Base-by-base conservation (phyloP, 2,329 filamentous ascomycete genomes). In the Ophiostoma perfectum region DNA sequence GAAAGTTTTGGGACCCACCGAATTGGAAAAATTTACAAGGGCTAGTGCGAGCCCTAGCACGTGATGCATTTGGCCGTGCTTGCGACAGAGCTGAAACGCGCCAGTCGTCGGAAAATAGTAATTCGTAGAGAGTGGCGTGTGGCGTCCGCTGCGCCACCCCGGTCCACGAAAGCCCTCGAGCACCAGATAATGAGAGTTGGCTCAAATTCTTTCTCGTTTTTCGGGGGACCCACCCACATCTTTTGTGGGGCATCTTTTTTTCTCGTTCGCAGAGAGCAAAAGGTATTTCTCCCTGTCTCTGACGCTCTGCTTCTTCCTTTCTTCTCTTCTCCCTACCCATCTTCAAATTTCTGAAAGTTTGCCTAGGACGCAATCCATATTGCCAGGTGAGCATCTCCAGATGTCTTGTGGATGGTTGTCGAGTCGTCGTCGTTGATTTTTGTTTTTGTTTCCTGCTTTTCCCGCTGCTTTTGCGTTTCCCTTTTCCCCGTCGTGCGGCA, bases 331-430 rank as follows among this genome's bases (percentile, higher is more conserved):
- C 62, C 44, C 64, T 69, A 69, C 68, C 70, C 65, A 60, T 65
- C 67, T 63, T 64, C 66, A 71, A 70, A 55, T 52, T 72, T 73
- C 72, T 73, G 70, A 71, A 71, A 71, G 44, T 69, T 74, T 73
- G 72, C 73, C 70, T 72, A 74, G 73, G 73, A 74, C 73, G 73
- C 72, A 73, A 74, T 72, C 66, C 55, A 18, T 71, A 72, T 74
- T 73, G 73, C 73, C 69, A 74, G 73, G 73, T 74, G 71, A 70
- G 73, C 71, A 70, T 69, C 27, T 70, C 66, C 69, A 41, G 71
- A 72, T 73, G 69, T 65, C 58, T 67, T 64, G 60, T 63, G 69
- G 63, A 63, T 58, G 70, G 42, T 52, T 44, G 66, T 60, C 45
- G 64, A 70, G 67, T 66, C 38, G 45, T 64, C 36, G 11, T 44